Base-by-base conservation (phyloP, 805 yeast genomes). In the Kodamaea sagamina region DNA sequence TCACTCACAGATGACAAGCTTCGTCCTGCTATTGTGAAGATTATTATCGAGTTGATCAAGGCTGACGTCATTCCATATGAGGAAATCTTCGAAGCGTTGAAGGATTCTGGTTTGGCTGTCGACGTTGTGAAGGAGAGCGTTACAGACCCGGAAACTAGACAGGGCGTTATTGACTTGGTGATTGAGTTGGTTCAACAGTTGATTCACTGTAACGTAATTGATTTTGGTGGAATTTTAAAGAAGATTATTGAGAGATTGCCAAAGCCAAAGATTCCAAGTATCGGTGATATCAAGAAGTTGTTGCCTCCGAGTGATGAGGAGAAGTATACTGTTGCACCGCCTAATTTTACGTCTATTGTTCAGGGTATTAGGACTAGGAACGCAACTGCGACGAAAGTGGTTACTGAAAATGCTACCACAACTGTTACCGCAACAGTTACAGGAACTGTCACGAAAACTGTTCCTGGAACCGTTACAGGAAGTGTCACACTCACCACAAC, bases 61-160 rank as follows among this genome's bases (percentile, higher is more conserved):
- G 59, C 62, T 2, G 59, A 55, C 18, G 68, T 57, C 6, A 63
- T 63, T 47, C 68, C 69, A 1, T 64, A 56, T 47, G 52, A 55
- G 39, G 67, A 63, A 17, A 52, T 64, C 3, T 63, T 64, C 40
- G 47, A 18, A 3, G 68, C 69, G 6, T 49, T 64, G 39, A 57
- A 48, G 43, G 55, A 54, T 6, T 56, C 64, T 36, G 68, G 66
- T 3, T 53, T 65, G 40, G 68, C 63, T 11, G 35, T 52, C 18
- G 66, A 62, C 26, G 58, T 64, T 18, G 46, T 61, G 24, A 45
- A 49, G 36, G 53, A 55, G 41, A 41, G 58, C 6, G 46, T 65
- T 9, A 57, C 65, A 3, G 65, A 65, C 43, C 53, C 55, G 2
- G 62, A 55, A 19, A 57, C 64, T 1, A 52, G 69, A 44, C 40